phyloP scores from a whole-genome alignment of 2,329 filamentous ascomycete genomes.

The Beauveria asiatica region DNA sequence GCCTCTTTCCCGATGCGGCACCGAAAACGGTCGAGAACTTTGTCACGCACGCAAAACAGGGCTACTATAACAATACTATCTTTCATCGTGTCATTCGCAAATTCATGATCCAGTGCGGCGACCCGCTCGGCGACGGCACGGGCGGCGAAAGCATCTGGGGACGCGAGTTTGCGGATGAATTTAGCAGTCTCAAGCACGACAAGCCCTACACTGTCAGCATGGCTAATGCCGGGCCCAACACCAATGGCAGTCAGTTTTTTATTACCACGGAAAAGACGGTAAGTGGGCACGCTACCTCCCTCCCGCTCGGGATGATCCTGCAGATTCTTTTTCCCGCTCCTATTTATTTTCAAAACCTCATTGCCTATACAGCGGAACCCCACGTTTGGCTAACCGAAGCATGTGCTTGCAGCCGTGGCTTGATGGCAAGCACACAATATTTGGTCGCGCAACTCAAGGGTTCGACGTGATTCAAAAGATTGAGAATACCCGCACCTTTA shows the following conservation, averaged over 20 bases:
- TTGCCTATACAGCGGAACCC: constrained; percentile 7
- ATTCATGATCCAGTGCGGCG: constrained; percentile 98
- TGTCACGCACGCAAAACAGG: constrained; percentile 77
- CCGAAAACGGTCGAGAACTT: constrained; percentile 97
- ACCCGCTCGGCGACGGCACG: constrained; percentile 83
- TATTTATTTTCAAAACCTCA: not conserved
- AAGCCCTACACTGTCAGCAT: constrained; percentile 95
- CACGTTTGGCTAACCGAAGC: constrained; percentile 18
- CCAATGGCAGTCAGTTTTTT: constrained; percentile 95
- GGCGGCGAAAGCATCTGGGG: constrained; percentile 88
- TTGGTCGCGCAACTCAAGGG: constrained; percentile 81
- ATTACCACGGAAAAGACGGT: constrained; percentile 95
- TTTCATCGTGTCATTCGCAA: constrained; percentile 97
- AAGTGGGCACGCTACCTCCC: constrained; percentile 27
- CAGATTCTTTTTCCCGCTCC: constrained; percentile 5
- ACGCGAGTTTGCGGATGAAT: constrained; percentile 92
- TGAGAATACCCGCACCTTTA: constrained; percentile 77
- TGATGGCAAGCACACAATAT: constrained; percentile 93
- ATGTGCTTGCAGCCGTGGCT: constrained; percentile 61
- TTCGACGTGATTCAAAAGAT: constrained; percentile 94
- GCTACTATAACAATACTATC: constrained; percentile 96
- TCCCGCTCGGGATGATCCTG: constrained; percentile 1
- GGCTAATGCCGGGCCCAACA: constrained; percentile 94
- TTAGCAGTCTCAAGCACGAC: constrained; percentile 83
- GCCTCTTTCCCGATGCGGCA: constrained; percentile 85